These are phyloP conservation scores for Rhododendron vialii DNA, from an alignment of 148 eudicot genomes.

Conservation along the genomic window DNA sequence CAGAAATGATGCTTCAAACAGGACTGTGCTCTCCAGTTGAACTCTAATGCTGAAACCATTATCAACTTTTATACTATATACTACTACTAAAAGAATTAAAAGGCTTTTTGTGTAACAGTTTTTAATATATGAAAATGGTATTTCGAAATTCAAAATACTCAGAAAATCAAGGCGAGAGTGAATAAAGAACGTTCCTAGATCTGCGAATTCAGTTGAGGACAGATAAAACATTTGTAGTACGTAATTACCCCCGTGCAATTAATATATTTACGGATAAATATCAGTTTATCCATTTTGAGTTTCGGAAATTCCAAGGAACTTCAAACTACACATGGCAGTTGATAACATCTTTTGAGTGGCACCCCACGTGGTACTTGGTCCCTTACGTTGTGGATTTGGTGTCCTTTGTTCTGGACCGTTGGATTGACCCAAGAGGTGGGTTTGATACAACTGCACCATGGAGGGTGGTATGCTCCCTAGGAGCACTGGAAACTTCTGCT, in stretches of 20 bases:
- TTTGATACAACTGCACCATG: background rate
- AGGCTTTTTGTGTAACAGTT: background rate
- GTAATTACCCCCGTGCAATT: background rate
- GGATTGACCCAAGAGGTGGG: background rate
- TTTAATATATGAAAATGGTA: background rate
- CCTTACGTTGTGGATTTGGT: background rate
- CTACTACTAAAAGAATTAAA: background rate
- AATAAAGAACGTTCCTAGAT: background rate
- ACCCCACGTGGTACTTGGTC: background rate
- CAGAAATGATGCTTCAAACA: background rate
- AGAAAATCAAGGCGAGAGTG: background rate
- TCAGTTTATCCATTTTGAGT: background rate
- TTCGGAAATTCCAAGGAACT: conserved; percentile 4
- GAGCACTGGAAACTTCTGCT: background rate
- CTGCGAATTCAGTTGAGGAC: background rate
- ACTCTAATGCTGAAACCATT: background rate
- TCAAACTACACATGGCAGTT: background rate
- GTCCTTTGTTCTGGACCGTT: background rate
- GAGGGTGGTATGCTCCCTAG: background rate
- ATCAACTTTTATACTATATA: background rate
- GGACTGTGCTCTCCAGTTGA: background rate
- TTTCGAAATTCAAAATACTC: background rate
- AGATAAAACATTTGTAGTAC: background rate
- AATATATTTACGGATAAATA: background rate
- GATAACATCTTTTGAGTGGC: background rate